Evolutionary conservation across 192 early-diverging fungal species (phyloP), one percentile per base, ranked within the genome.

Genomic region (Backusella tarrabulga): DNA sequence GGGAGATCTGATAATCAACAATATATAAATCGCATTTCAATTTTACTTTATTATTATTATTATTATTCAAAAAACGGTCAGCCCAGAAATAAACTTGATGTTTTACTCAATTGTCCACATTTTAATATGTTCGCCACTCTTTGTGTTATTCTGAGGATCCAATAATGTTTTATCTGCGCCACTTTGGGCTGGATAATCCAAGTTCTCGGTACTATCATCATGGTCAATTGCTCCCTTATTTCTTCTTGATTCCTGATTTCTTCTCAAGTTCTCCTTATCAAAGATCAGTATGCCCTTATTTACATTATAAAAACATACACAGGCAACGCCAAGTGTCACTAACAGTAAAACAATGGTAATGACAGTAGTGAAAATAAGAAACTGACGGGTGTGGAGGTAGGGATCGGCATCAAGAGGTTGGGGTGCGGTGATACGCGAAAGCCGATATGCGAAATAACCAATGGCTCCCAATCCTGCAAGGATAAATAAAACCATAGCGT

Each of bases 301-400:
- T 5, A 67, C 26, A 56, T 77, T 77, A 34, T 23, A 68, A 4
- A 70, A 67, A 19, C 76, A 77, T 14, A 71, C 34, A 34, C 41
- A 50, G 3, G 77, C 72, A 6, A 81, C 68, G 9, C 70, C 23
- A 14, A 79, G 40, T 1, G 84, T 85, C 11, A 35, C 6, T 6
- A 75, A 0, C 4, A 79, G 26, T n/a, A 85, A 63, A 1, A 68
- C 15, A 34, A 74, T 67, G 0, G 81, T 68, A 19, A 80, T 73
- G 1, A 67, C 41, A n/a, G 83, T 81, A 0, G 82, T 83, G 40
- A 86, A 85, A 15, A 79, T 72, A 21, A 86, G 67, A 26, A 86
- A 84, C 7, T 75, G 67, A 12, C 85, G 83, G 1, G 85, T 86
- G 32, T 83, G 84, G 40, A 73, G 35, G 32, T 86, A 86, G 4